Evolutionary conservation across 768 basidiomycete species (phyloP), one percentile per base, ranked within the genome.

Genomic region (Kockovaella imperatae): DNA sequence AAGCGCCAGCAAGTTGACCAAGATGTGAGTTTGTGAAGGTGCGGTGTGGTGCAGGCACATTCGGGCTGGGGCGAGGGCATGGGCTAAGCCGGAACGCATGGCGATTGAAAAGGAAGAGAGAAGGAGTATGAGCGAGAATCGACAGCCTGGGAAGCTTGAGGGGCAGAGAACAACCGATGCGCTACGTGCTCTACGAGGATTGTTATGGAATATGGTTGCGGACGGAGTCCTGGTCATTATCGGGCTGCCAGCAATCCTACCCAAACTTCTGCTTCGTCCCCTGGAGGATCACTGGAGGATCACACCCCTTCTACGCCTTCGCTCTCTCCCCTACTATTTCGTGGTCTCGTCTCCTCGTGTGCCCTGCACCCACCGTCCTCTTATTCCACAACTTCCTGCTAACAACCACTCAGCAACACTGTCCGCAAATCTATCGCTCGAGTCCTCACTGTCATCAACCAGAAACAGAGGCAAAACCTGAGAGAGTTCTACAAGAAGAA

Each of bases 391-490:
- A 23, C 14, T 28, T 36, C 45, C 42, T 49, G 49, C 62, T 57
- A 48, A 57, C 35, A 30, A 23, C 28, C 14, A 39, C 17, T 26
- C 45, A 99, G 95, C 75, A 81, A 83, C 74, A 79, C 85, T 59
- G 88, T 96, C 74, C 91, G 95, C 79, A 97, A 96, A 77, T 91
- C 88, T 58, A 87, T 99, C 70, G 95, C 95, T 56, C 88, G 95
- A 47, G 91, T 97, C 60, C 74, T 96, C 76, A 99, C 95, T 35
- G 90, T 97, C 65, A 93, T 85, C 79, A 97, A 95, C 84, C 86
- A 88, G 73, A 99, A 99, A 76, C 83, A 84, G 62, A 87, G 93
- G 62, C 85, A 89, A 77, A 89, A 90, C 76, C 82, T 95, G 60
- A 87, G 88, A 47, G 91, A 97, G 74, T 89, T 83, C 78, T 96